These are phyloP conservation scores for Taxawa tesnikishii DNA, from an alignment of 2,329 filamentous ascomycete species.

Conservation along the genomic window DNA sequence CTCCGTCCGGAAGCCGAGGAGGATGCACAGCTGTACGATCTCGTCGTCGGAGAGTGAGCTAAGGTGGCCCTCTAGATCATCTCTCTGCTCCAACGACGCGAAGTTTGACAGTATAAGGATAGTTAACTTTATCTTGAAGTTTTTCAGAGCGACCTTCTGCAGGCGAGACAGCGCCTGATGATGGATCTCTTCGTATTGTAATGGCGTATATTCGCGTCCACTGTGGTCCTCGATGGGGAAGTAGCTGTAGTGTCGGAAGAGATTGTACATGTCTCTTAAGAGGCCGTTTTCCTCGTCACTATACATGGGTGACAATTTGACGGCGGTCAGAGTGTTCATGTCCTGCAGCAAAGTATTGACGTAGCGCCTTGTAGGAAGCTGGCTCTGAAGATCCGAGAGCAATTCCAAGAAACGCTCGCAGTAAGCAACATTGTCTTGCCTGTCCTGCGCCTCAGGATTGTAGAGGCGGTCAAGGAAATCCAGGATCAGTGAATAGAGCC, in stretches of 20 bases:
- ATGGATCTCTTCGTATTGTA: conserved; percentile 68
- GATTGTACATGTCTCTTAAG: conserved; percentile 63
- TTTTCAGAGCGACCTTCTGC: conserved; percentile 64
- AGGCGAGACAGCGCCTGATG: conserved; percentile 65
- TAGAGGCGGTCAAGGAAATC: conserved; percentile 72
- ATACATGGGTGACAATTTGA: conserved; percentile 68
- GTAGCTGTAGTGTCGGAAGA: conserved; percentile 77
- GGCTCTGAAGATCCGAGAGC: conserved; percentile 79
- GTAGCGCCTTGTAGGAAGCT: conserved; percentile 85
- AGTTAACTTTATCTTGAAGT: conserved; percentile 84
- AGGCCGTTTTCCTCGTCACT: conserved; percentile 62
- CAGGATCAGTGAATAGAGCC: conserved; percentile 77
- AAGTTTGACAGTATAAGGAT: conserved; percentile 88
- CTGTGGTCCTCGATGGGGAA: conserved; percentile 90
- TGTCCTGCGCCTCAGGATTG: conserved; percentile 22
- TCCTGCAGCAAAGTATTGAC: conserved; percentile 82
- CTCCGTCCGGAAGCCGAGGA: conserved; percentile 66
- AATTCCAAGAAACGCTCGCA: conserved; percentile 92
- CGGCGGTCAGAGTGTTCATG: conserved; percentile 66
- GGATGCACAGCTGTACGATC: conserved; percentile 52
- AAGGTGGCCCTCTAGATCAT: conserved; percentile 67
- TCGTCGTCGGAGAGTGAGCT: conserved; percentile 63
- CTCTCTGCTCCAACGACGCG: conserved; percentile 67
- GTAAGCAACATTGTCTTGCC: conserved; percentile 54
- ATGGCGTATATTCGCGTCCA: conserved; percentile 58